Percentiles rank a stretch among this genome's conserved stretches.
phyloP scores from a whole-genome alignment of 345 rosid genomes.

The Ceriops decandra region DNA sequence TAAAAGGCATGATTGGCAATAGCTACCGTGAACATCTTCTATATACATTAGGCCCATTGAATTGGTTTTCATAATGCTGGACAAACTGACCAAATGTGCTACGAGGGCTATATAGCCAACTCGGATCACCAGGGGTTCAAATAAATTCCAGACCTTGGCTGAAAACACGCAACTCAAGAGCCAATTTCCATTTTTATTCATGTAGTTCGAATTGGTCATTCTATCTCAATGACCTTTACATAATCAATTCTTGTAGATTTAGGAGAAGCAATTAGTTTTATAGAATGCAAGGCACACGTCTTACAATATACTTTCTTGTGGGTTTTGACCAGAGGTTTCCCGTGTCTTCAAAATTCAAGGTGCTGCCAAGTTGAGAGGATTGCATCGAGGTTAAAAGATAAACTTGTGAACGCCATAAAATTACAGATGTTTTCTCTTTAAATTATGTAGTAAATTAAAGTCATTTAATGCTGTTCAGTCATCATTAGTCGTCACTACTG shows the following conservation, averaged over 20 bases:
- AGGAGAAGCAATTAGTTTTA: too few relatives aligned
- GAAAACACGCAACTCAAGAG: neutral
- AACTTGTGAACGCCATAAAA: neutral
- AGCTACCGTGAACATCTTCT: too few relatives aligned
- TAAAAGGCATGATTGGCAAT: too few relatives aligned
- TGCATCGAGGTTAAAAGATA: slow-evolving; percentile 6
- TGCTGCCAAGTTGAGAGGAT: neutral
- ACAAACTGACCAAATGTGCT: slow-evolving; percentile 7
- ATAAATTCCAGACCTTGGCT: neutral
- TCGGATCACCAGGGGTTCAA: neutral
- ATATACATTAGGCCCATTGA: neutral
- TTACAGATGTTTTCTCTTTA: neutral
- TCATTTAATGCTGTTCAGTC: slow-evolving; percentile 5
- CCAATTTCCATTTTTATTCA: neutral
- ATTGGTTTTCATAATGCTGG: too few relatives aligned
- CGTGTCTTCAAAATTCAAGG: slow-evolving; percentile 7
- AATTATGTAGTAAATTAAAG: neutral
- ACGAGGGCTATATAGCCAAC: neutral
- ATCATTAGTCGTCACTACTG: slow-evolving; percentile 1
- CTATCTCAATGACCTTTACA: neutral
- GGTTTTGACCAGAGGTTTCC: neutral
- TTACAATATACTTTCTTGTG: too few relatives aligned
- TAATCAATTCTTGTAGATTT: neutral
- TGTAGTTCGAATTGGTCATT: neutral
- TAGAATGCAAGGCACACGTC: too few relatives aligned